Conservation (phyloP, 805 yeast genomes). For the Cyberlindnera maclurae region DNA sequence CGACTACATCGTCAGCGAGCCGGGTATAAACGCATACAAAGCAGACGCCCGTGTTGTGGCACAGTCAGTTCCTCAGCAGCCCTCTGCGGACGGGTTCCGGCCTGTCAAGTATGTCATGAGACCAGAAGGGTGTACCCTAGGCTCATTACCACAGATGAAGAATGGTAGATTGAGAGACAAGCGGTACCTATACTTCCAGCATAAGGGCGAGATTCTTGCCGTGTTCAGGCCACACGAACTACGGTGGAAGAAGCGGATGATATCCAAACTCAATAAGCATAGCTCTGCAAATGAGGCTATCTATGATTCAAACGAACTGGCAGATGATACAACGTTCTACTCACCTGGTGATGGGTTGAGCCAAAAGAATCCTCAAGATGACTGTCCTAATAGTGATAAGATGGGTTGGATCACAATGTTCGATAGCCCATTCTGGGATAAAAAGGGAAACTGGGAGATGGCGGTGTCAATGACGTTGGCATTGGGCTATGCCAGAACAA, state of each 20-base stretch:
- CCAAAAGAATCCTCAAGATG: conserved; percentile 44
- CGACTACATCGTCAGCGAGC: too few species aligned
- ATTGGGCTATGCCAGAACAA: conserved; percentile 34
- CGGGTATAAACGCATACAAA: too few species aligned
- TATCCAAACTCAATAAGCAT: conserved; percentile 21
- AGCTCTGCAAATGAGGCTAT: conserved; percentile 1
- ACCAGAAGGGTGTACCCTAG: too few species aligned
- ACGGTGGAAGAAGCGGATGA: conserved; percentile 32
- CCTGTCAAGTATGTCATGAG: too few species aligned
- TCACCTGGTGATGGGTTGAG: conserved; percentile 51
- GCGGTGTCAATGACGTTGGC: conserved; percentile 49
- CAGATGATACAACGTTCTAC: conserved; percentile 9
- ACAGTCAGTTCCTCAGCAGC: too few species aligned
- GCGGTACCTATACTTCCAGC: conserved; percentile 25
- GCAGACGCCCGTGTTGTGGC: too few species aligned
- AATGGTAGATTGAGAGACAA: conserved; percentile 19
- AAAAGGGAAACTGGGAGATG: conserved; percentile 45
- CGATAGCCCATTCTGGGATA: conserved; percentile 34
- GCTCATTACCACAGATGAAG: conserved; percentile 8
- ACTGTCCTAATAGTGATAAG: conserved; percentile 51
- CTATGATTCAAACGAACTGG: not conserved
- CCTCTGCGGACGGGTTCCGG: too few species aligned
- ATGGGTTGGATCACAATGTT: conserved; percentile 61
- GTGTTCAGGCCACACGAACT: conserved; percentile 26
- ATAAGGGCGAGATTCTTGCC: conserved; percentile 29